A percentile compares a stretch with the other conserved stretches of the same genome.
These are phyloP conservation scores for Citrus sp. DNA, from an alignment of 345 rosid species.

Conservation along the genomic window DNA sequence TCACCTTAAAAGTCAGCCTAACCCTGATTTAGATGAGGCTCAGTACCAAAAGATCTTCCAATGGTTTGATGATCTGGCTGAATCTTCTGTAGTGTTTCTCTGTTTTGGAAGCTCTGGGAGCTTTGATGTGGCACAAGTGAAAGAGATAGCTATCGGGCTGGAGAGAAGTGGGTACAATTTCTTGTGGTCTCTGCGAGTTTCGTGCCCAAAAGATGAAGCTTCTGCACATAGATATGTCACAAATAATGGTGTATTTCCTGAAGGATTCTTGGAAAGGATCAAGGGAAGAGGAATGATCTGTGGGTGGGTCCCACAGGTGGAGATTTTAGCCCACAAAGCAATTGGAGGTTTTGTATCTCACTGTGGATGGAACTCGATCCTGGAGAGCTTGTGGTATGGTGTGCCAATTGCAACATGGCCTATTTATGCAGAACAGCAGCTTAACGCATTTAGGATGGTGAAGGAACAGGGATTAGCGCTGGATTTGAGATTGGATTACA, in stretches of 20 bases:
- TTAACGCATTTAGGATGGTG: slow-evolving; percentile 45
- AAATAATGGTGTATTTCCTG: slow-evolving; percentile 23
- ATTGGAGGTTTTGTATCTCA: slow-evolving; percentile 47
- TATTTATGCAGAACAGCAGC: slow-evolving; percentile 49
- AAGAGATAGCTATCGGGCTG: slow-evolving; percentile 44
- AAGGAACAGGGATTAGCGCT: slow-evolving; percentile 37
- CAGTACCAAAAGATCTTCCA: slow-evolving; percentile 17
- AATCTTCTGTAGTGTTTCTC: slow-evolving; percentile 40
- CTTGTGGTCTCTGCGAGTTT: slow-evolving; percentile 28
- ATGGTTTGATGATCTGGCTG: slow-evolving; percentile 53
- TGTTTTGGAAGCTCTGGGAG: slow-evolving; percentile 52
- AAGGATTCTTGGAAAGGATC: slow-evolving; percentile 31
- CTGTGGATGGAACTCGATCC: slow-evolving; percentile 51
- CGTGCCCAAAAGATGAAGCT: slow-evolving; percentile 3
- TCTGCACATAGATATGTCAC: background rate
- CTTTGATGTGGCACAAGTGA: slow-evolving; percentile 27
- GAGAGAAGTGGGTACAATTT: slow-evolving; percentile 32
- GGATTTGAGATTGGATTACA: slow-evolving; percentile 38
- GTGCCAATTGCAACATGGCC: slow-evolving; percentile 50
- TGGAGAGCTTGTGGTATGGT: slow-evolving; percentile 52
- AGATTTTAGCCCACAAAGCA: slow-evolving; percentile 32
- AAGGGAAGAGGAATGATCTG: slow-evolving; percentile 24
- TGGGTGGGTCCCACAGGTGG: slow-evolving; percentile 44
- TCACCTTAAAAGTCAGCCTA: slow-evolving; percentile 20
- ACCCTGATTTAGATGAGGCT: slow-evolving; percentile 19